Conservation (phyloP, 768 basidiomycete species). For the Crucibulum laeve region DNA sequence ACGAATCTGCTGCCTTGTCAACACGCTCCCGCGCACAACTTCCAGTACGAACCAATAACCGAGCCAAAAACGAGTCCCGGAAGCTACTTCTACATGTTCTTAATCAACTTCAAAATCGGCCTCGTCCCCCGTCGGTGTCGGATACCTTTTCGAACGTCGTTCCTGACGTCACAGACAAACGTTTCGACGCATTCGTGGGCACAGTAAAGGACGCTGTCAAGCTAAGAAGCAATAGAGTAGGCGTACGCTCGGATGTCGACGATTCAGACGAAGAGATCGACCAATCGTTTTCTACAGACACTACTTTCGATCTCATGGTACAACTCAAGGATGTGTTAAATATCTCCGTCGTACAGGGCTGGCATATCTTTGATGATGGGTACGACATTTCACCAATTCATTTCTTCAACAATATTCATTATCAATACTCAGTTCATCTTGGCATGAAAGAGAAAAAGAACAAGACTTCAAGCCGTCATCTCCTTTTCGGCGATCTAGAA, state of each 20-base stretch:
- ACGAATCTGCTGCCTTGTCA: not conserved
- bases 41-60: constrained; percentile 19
- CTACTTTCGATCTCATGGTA: constrained; percentile 58
- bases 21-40: not conserved
- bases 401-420: not conserved
- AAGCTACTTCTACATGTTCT: constrained; percentile 68
- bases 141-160: constrained; percentile 29
- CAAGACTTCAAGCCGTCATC: constrained; percentile 26
- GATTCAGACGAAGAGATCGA: constrained; percentile 47
- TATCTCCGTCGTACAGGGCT: constrained; percentile 50
- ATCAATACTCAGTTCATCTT: constrained; percentile 12
- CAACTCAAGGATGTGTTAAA: constrained; percentile 59
- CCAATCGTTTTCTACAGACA: constrained; percentile 55
- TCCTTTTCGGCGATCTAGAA: constrained; percentile 41
- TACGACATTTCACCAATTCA: constrained; percentile 13
- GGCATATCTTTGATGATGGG: constrained; percentile 62
- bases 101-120: constrained; percentile 54
- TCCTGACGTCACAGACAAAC: constrained; percentile 21
- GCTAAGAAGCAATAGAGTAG: constrained; percentile 22
- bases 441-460: constrained; percentile 13
- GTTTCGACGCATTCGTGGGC: constrained; percentile 37
- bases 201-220: constrained; percentile 41
- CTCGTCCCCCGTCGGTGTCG: constrained; percentile 48
- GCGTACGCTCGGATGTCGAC: constrained; percentile 25
- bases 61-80: constrained; percentile 56